Evolutionary conservation across 2,329 filamentous ascomycete genomes (phyloP).

Genomic region (Cladorrhinum sp.): DNA sequence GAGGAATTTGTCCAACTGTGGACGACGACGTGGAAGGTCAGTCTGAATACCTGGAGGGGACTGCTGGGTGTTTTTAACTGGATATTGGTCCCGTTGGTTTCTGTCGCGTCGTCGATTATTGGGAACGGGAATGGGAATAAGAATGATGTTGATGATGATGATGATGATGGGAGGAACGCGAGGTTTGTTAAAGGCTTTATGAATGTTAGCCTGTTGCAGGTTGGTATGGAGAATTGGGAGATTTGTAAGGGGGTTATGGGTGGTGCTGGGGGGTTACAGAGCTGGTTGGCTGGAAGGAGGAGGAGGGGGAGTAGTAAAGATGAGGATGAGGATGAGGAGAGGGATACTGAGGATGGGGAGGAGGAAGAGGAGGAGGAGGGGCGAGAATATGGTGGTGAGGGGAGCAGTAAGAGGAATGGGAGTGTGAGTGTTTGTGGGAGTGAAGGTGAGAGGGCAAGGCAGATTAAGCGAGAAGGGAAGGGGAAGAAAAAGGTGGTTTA

Average conservation of each 20-base stretch:
- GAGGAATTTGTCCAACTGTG: conserved; percentile 44
- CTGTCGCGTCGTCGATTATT: no score
- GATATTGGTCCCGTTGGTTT: conserved; percentile 43
- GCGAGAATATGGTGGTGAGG: no score
- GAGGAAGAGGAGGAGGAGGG: background rate
- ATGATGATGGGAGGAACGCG: conserved; percentile 34
- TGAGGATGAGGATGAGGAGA: background rate
- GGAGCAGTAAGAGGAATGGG: no score
- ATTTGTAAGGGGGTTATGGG: conserved; percentile 38
- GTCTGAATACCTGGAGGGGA: conserved; percentile 44
- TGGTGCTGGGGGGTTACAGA: conserved; percentile 39
- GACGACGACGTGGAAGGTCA: conserved; percentile 46
- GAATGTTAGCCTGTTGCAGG: conserved; percentile 42
- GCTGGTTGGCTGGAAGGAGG: conserved; percentile 36
- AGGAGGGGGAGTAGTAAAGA: background rate
- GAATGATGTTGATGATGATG: background rate
- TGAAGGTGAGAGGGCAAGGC: no score
- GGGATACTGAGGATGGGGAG: conserved; percentile 1
- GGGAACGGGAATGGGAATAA: background rate
- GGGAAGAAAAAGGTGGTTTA: no score
- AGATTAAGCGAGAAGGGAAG: no score
- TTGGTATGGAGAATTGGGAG: conserved; percentile 50
- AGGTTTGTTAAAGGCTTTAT: conserved; percentile 47
- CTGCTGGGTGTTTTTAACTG: conserved; percentile 49
- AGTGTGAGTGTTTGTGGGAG: no score